phyloP scores from a whole-genome alignment of 306 rosid genomes.

The Purshia tridentata region DNA sequence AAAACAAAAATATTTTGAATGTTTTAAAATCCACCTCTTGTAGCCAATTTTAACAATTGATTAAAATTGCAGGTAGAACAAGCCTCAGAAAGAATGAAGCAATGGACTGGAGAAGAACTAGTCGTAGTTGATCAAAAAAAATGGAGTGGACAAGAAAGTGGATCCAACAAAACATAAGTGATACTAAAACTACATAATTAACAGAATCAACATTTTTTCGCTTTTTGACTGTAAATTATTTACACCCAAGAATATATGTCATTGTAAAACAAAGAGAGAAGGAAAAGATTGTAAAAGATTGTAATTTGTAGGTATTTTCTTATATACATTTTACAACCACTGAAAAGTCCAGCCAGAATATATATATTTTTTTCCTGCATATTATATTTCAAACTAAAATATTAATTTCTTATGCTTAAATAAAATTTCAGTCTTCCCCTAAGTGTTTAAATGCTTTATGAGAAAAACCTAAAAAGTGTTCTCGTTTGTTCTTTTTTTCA shows the following conservation, averaged over 20 bases:
- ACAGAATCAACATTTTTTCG: neutral
- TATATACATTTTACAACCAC: no score
- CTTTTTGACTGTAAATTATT: neutral
- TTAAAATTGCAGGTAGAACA: conserved; percentile 67
- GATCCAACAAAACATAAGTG: neutral
- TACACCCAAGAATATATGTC: neutral
- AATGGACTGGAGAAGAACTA: conserved; percentile 65
- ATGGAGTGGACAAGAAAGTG: conserved; percentile 17
- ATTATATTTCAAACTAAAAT: no score
- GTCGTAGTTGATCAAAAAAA: neutral
- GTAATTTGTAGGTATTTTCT: no score
- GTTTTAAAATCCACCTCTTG: neutral
- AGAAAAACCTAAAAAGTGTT: no score
- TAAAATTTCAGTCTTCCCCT: no score
- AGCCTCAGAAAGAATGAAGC: conserved; percentile 68
- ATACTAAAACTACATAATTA: conserved; percentile 1
- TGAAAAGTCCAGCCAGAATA: no score
- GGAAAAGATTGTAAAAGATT: no score
- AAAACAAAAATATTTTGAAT: no score
- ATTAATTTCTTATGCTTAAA: no score
- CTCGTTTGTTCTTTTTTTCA: no score
- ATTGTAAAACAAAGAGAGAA: neutral
- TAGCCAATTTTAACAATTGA: neutral
- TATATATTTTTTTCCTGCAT: no score
- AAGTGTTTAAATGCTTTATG: no score